Percentiles rank a stretch among this genome's conserved stretches.
Evolutionary conservation across 2,329 filamentous ascomycete species (phyloP).

Genomic region (Akanthomyces uredinophilus): DNA sequence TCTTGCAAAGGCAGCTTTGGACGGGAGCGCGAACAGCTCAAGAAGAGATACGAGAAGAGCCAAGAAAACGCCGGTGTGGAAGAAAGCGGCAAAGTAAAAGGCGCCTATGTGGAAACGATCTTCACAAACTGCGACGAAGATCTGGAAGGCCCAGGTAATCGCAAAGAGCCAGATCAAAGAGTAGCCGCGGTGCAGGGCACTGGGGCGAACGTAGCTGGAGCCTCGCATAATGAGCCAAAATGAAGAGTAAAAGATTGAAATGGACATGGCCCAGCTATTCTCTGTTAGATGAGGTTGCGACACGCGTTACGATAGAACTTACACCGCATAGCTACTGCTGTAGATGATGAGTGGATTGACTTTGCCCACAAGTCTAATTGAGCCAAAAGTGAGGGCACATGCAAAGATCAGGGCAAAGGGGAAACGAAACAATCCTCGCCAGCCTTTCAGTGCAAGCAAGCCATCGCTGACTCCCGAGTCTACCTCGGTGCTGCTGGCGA

Average conservation of each 20-base stretch:
- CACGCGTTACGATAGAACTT: conserved; percentile 24
- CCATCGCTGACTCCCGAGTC: conserved; percentile 55
- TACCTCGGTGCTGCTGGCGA: conserved; percentile 56
- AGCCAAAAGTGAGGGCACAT: conserved; percentile 61
- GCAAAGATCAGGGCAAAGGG: conserved; percentile 69
- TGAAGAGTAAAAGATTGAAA: conserved; percentile 72
- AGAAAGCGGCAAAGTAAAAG: conserved; percentile 77
- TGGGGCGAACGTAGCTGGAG: conserved; percentile 74
- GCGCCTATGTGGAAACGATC: conserved; percentile 67
- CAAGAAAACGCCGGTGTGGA: conserved; percentile 69
- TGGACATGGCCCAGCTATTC: conserved; percentile 70
- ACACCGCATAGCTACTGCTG: conserved; percentile 77
- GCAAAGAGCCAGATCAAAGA: conserved; percentile 78
- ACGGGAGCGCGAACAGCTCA: conserved; percentile 73
- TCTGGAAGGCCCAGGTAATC: conserved; percentile 66
- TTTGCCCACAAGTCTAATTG: conserved; percentile 72
- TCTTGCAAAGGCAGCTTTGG: conserved; percentile 64
- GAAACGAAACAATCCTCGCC: conserved; percentile 79
- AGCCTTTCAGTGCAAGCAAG: conserved; percentile 62
- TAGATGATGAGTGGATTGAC: conserved; percentile 89
- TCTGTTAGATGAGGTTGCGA: conserved; percentile 15
- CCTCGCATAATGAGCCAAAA: conserved; percentile 80
- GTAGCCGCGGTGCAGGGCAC: conserved; percentile 79
- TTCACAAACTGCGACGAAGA: conserved; percentile 69
- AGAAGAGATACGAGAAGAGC: conserved; percentile 69